A percentile compares a stretch with the other conserved stretches of the same genome.
Evolutionary conservation across 2,329 filamentous ascomycete genomes (phyloP).

Genomic region (Cladophialophora psammophila): DNA sequence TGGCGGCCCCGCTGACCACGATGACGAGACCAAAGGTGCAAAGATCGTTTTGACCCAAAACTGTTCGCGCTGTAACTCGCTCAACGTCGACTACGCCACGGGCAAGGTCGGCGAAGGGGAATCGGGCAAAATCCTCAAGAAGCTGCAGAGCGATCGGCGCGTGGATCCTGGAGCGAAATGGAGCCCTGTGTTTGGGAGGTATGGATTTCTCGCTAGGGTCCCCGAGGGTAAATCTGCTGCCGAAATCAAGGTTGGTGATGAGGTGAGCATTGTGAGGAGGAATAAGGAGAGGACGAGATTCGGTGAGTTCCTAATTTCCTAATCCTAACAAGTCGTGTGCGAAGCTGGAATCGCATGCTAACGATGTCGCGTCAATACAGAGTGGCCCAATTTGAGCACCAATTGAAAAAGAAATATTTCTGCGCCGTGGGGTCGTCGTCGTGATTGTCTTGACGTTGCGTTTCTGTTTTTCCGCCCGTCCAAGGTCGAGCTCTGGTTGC

Average conservation of each 20-base stretch:
- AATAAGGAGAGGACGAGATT: conserved; percentile 62
- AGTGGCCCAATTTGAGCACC: conserved; percentile 37
- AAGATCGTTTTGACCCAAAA: conserved; percentile 70
- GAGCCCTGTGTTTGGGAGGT: conserved; percentile 75
- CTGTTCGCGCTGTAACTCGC: conserved; percentile 71
- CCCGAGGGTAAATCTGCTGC: conserved; percentile 44
- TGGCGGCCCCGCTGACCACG: conserved; percentile 17
- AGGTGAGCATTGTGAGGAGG: conserved; percentile 60
- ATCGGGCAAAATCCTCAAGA: conserved; percentile 70
- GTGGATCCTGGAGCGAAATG: conserved; percentile 74
- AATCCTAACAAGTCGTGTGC: background rate
- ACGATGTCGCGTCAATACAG: conserved; percentile 11
- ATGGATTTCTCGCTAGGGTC: conserved; percentile 64
- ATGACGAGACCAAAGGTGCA: conserved; percentile 1
- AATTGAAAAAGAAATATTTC: conserved; percentile 15
- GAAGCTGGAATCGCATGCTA: background rate
- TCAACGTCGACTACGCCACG: conserved; percentile 75
- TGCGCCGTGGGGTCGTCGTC: background rate
- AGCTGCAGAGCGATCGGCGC: conserved; percentile 72
- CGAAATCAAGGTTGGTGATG: conserved; percentile 63
- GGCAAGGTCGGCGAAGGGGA: conserved; percentile 66
- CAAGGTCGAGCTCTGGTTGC: background rate
- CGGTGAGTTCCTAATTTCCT: conserved; percentile 51
- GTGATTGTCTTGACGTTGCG: background rate
- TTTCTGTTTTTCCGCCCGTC: background rate